Conservation (phyloP, 1,284 basidiomycete genomes). For the Fomitopsis palustris region DNA sequence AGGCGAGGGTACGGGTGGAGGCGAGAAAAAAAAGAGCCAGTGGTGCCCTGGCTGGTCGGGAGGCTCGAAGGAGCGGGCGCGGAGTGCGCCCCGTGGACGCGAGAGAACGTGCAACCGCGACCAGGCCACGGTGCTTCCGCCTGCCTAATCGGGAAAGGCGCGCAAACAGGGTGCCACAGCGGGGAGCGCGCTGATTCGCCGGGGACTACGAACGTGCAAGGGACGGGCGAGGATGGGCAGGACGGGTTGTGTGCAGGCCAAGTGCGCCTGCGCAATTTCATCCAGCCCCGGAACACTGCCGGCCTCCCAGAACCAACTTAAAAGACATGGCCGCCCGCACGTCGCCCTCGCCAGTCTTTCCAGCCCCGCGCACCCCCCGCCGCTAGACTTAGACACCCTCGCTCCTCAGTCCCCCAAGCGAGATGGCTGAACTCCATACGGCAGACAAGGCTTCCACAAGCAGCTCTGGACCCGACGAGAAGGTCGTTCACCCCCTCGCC, state of each 20-base stretch:
- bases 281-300: constrained; percentile 13
- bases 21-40: neutral
- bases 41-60: neutral
- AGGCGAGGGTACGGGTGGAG: neutral
- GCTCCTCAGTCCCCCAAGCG: neutral
- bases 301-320: constrained; percentile 6
- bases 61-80: neutral
- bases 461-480: constrained; percentile 13
- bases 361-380: neutral
- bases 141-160: neutral
- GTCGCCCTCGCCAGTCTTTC: constrained; percentile 1
- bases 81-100: neutral
- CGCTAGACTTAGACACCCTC: neutral
- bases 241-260: constrained; percentile 5
- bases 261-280: constrained; percentile 14
- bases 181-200: constrained; percentile 16
- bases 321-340: constrained; percentile 4
- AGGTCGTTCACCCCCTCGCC: constrained; percentile 2
- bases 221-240: constrained; percentile 10
- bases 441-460: constrained; percentile 19
- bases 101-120: constrained; percentile 3
- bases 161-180: constrained; percentile 1
- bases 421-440: constrained; percentile 9
- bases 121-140: neutral
- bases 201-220: constrained; percentile 25